Evolutionary conservation across 148 eudicot genomes (phyloP), one percentile per base, ranked within the genome.

Genomic region (Limonium bicolor): DNA sequence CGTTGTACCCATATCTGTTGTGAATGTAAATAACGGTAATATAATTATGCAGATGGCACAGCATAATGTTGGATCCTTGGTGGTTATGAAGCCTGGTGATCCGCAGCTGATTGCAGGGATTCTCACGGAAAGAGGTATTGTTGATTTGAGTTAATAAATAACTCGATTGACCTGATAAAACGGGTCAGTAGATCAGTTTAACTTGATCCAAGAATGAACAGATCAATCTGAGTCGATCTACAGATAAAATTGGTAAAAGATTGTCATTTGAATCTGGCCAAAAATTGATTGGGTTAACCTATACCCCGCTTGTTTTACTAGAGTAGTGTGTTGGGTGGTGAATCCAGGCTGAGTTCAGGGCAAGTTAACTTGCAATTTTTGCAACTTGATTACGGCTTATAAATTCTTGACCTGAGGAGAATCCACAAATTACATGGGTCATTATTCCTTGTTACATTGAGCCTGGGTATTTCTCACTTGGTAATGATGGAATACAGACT

Each of bases 41-140:
- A 15, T 53, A 13, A 44, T 13, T 18, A 48, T 72, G 54, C 53
- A 86, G 96, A 87, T 87, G 90, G 82, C 86, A 36, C 60, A 45
- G 32, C 63, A 87, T 55, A 77, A 87, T 50, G 72, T 87, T 24
- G 96, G 94, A 34, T 87, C 94, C 10, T 59, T 82, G 56, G 86
- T 87, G 54, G 96, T 87, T 61, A 63, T 87, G 35, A 73, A 68
- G 66, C 90, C 96, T 15, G 94, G 86, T 63, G 68, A 76, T 24
- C 51, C 55, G n/a, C 76, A 76, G 22, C 50, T 45, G 1, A 79
- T 87, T 48, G 85, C 85, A 46, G 94, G 94, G 41, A 76, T 87
- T 25, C 27, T 82, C 46, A 82, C 96, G 21, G 96, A 82, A 61
- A 59, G 84, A 76, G 87, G 93, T 86, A 63, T n/a, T n/a, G n/a